phyloP scores from a whole-genome alignment of 164 flowering plant genomes.

The Macadamia tetraphylla region DNA sequence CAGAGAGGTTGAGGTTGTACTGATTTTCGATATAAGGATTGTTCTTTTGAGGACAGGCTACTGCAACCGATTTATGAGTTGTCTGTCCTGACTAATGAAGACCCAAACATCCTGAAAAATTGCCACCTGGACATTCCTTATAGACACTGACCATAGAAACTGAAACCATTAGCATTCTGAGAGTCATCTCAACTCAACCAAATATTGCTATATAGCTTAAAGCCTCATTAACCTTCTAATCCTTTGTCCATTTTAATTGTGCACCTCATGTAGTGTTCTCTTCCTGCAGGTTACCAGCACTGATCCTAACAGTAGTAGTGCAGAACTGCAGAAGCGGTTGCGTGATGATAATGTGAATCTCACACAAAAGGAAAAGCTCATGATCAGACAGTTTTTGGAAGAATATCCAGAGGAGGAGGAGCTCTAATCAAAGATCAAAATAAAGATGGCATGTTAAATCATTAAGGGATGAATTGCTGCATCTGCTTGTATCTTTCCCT shows the following conservation, averaged over 20 bases:
- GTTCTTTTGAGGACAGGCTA: too few species aligned
- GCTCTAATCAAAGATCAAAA: conserved; percentile 5
- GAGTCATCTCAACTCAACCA: background rate
- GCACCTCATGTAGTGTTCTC: background rate
- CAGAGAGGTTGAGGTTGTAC: too few species aligned
- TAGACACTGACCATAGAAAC: too few species aligned
- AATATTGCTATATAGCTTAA: background rate
- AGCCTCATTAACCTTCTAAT: background rate
- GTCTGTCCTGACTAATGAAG: too few species aligned
- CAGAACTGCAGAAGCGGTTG: conserved; percentile 42
- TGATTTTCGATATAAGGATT: too few species aligned
- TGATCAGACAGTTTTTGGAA: conserved; percentile 53
- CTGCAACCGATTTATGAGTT: too few species aligned
- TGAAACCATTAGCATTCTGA: too few species aligned
- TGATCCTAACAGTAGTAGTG: conserved; percentile 25
- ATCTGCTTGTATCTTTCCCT: background rate
- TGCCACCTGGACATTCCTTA: too few species aligned
- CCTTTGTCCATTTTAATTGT: background rate
- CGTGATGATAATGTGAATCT: conserved; percentile 55
- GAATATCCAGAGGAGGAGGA: conserved; percentile 31
- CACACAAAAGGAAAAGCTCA: conserved; percentile 46
- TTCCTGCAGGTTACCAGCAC: conserved; percentile 47
- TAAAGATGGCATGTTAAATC: background rate
- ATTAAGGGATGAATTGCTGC: background rate
- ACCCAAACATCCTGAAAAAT: too few species aligned